phyloP scores from a whole-genome alignment of 805 yeast genomes.

The Kodamaea fukazawae region DNA sequence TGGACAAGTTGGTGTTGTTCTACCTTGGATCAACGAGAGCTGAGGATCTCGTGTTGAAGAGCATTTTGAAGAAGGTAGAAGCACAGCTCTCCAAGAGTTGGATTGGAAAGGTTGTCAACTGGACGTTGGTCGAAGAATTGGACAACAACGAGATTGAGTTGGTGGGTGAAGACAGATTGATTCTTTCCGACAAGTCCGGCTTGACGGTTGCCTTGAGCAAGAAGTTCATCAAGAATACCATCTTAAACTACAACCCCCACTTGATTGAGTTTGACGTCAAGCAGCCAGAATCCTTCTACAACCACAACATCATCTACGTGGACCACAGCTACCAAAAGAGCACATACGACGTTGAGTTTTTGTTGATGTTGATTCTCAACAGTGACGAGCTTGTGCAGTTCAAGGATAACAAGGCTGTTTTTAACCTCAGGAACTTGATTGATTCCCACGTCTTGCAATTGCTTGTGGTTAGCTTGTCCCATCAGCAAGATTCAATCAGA shows the following conservation, averaged over 20 bases:
- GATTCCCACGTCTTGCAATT: constrained; percentile 56
- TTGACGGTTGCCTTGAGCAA: constrained; percentile 52
- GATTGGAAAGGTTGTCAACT: constrained; percentile 57
- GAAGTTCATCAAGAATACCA: constrained; percentile 47
- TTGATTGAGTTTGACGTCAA: constrained; percentile 22
- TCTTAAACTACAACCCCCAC: constrained; percentile 21
- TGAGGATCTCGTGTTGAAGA: constrained; percentile 61
- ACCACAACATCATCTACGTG: constrained; percentile 13
- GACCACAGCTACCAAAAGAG: constrained; percentile 24
- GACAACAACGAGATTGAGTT: constrained; percentile 42
- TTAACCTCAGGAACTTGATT: constrained; percentile 55
- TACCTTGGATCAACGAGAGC: constrained; percentile 64
- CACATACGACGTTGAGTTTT: constrained; percentile 68
- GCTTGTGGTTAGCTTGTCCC: constrained; percentile 46
- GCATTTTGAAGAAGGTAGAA: constrained; percentile 59
- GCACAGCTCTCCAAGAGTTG: constrained; percentile 52
- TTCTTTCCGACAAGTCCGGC: constrained; percentile 44
- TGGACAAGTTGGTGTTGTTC: constrained; percentile 44
- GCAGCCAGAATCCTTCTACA: constrained; percentile 19
- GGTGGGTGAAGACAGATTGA: constrained; percentile 47
- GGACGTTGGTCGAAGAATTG: constrained; percentile 58
- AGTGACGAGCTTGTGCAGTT: constrained; percentile 58
- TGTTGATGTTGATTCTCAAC: constrained; percentile 58
- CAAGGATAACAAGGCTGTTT: constrained; percentile 22
- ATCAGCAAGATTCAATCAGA: constrained; percentile 21